These are phyloP conservation scores for Bipolaris zeicola DNA, from an alignment of 2,329 filamentous ascomycete species.

Conservation along the genomic window DNA sequence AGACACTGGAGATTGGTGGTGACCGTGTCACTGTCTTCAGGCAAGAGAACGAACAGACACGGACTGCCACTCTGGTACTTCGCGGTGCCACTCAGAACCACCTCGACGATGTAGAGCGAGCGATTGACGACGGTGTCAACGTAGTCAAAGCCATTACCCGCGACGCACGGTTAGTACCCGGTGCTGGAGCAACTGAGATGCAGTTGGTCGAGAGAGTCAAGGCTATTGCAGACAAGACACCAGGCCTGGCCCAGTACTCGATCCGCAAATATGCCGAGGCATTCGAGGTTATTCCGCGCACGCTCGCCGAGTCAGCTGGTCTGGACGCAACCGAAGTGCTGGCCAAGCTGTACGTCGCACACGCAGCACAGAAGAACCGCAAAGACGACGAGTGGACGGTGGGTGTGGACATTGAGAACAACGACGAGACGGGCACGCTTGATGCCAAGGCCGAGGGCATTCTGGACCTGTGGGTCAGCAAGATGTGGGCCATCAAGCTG, in stretches of 20 bases:
- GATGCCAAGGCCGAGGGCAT: constrained; percentile 89
- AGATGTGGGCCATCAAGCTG: constrained; percentile 96
- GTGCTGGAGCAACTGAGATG: constrained; percentile 92
- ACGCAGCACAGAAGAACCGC: constrained; percentile 64
- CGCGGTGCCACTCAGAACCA: constrained; percentile 97
- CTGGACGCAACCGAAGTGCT: constrained; percentile 97
- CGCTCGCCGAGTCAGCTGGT: constrained; percentile 91
- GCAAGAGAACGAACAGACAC: constrained; percentile 89
- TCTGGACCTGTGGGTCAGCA: constrained; percentile 86
- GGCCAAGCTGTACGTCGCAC: constrained; percentile 88
- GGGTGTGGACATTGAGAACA: constrained; percentile 94
- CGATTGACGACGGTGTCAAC: constrained; percentile 97
- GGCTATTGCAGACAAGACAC: constrained; percentile 87
- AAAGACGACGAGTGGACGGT: constrained; percentile 79
- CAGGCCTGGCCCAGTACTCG: constrained; percentile 90
- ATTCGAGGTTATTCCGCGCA: constrained; percentile 95
- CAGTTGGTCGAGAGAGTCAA: constrained; percentile 92
- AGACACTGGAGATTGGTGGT: constrained; percentile 96
- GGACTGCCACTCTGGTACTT: constrained; percentile 92
- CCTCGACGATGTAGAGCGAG: constrained; percentile 94
- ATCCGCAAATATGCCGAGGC: constrained; percentile 98
- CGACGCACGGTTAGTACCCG: constrained; percentile 87
- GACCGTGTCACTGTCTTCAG: constrained; percentile 98
- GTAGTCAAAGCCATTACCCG: constrained; percentile 98
- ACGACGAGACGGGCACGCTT: constrained; percentile 77